Conservation (phyloP, 2,329 filamentous ascomycete genomes). For the Phaeoacremonium minimum region DNA sequence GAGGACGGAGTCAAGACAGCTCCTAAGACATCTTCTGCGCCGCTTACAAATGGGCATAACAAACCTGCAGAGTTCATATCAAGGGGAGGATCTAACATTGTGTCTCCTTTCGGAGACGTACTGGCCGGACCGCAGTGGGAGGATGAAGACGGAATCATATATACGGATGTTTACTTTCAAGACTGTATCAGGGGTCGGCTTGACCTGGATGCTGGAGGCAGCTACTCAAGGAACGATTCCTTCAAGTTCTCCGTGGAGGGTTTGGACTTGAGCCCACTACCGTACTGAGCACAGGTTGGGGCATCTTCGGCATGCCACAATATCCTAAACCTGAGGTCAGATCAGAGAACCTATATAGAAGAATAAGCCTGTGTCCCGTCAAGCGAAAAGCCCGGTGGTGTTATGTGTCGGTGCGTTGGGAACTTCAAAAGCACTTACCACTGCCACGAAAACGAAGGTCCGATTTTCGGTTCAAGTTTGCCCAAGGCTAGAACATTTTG, state of each 20-base stretch:
- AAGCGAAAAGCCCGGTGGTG: too few relatives aligned
- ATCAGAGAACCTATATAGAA: too few relatives aligned
- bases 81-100: conserved; percentile 77
- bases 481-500: too few relatives aligned
- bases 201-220: conserved; percentile 80
- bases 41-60: conserved; percentile 2
- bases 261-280: conserved; percentile 52
- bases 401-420: too few relatives aligned
- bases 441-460: too few relatives aligned
- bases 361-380: too few relatives aligned
- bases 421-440: too few relatives aligned
- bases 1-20: conserved; percentile 1
- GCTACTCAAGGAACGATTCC: conserved; percentile 71
- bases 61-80: conserved; percentile 48
- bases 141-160: conserved; percentile 62
- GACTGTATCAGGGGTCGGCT: conserved; percentile 79
- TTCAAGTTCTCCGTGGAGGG: conserved; percentile 59
- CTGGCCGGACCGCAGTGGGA: conserved; percentile 83
- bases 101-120: conserved; percentile 75
- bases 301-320: too few relatives aligned
- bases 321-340: too few relatives aligned
- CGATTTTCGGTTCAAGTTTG: too few relatives aligned
- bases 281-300: too few relatives aligned
- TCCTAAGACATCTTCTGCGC: background rate
- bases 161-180: conserved; percentile 77